Evolutionary conservation across 2,329 filamentous ascomycete species (phyloP), one percentile per base, ranked within the genome.

Genomic region (Hypoxylon sp.): DNA sequence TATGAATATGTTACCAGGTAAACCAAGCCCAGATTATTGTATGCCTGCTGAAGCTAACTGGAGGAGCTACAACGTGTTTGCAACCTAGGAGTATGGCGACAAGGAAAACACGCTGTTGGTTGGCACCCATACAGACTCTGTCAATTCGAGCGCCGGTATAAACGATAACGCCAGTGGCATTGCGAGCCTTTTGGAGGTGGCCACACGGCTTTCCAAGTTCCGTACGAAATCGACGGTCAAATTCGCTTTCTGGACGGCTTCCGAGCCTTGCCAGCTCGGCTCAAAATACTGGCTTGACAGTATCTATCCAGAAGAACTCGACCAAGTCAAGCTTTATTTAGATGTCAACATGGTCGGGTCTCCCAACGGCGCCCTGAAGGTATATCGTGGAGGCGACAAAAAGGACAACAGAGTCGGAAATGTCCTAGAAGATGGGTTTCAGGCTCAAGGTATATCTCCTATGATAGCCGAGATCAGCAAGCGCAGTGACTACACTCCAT

Each of bases 181-280:
- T 20, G 60, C 60, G 9, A 53, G 47, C 18, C 60, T 63, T 26
- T 41, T 63, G 1, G 60, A 63, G 17, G 47, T 60, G 13, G 60
- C 57, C 20, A 27, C 55, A 3, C 50, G 46, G 21, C 54, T 63
- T 10, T 13, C 58, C 3, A 61, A 38, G 17, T 61, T 58, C 24
- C 53, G 18, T 24, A 60, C 58, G 2, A 51, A 47, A 1, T 55
- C 54, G 21, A 50, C 38, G 37, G 55, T 63, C 40, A 61, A 55
- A 38, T 63, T 63, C 43, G 60, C 60, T 15, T 63, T 63, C 26
- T 63, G 60, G 60, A 61, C 60, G 11, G 60, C 57, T 27, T 52
- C 47, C 13, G 57, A 63, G 18, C 54, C 60, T 4, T 35, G 54
- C n/a, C 26, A 55, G 27, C 13, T 56, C 31, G 60, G 60, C 13